Conservation (phyloP, 805 yeast genomes). For the Suhomyces vadensis region DNA sequence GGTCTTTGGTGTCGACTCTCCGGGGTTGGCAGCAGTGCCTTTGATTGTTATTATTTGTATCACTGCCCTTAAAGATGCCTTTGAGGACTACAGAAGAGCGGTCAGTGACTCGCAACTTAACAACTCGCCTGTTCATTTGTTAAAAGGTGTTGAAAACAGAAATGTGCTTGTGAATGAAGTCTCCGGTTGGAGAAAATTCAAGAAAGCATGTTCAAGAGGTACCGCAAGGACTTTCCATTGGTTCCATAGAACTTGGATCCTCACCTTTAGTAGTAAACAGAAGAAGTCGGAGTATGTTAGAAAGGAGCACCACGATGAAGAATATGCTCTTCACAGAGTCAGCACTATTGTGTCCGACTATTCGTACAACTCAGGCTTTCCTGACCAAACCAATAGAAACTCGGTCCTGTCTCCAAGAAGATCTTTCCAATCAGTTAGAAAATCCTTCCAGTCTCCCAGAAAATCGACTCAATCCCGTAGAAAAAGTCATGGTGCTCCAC, state of each 20-base stretch:
- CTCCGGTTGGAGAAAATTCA: conserved; percentile 66
- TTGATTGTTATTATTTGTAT: conserved; percentile 73
- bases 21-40: conserved; percentile 79
- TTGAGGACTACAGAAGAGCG: conserved; percentile 73
- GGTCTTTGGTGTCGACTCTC: conserved; percentile 71
- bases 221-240: conserved; percentile 18
- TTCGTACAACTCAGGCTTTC: conserved; percentile 15
- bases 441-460: background rate
- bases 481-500: background rate
- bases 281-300: conserved; percentile 28
- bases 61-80: conserved; percentile 75
- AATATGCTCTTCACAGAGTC: conserved; percentile 33
- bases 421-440: conserved; percentile 2
- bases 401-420: conserved; percentile 14
- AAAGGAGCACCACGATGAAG: conserved; percentile 24
- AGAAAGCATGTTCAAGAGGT: conserved; percentile 52
- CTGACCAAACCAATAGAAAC: conserved; percentile 10
- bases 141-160: conserved; percentile 54
- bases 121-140: conserved; percentile 59
- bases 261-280: conserved; percentile 26
- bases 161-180: conserved; percentile 58
- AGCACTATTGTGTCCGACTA: conserved; percentile 41
- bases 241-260: conserved; percentile 22
- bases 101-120: conserved; percentile 67
- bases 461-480: background rate